Base-by-base conservation (phyloP, 768 basidiomycete genomes). In the Crepidotus variabilis region DNA sequence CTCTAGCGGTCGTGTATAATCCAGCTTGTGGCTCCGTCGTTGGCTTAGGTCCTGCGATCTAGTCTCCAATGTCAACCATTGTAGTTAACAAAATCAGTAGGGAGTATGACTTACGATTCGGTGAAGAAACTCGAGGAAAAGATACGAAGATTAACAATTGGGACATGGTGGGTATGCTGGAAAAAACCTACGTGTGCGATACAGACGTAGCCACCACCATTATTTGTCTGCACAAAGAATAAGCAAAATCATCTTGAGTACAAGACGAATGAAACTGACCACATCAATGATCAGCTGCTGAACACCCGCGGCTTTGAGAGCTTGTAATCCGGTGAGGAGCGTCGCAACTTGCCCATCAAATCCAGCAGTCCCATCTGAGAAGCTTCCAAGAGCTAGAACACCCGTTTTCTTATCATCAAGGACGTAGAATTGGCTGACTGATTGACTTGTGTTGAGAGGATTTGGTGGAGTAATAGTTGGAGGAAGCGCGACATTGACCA, bases 271-370 rank as follows among this genome's bases (percentile, higher is more conserved):
- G 28, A 33, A n/a, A 71, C 77, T 54, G 57, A 83, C 82, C 57
- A 85, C 78, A 68, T 86, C 85, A 20, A 86, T 79, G 47, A 87
- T 75, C 28, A 86, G 69, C 60, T 78, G 79, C 2, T 73, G 78
- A 8, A 81, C 82, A 28, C 84, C 84, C 52, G 70, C 59, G 6
- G 70, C 65, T 62, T 77, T 83, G 63, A 87, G 63, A 74, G 62
- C 59, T 84, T 63, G 9, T 84, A 84, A 5, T 72, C 65, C 28
- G 8, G 28, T 28, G 35, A 85, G 60, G 52, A 86, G 62, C 23
- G 76, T 73, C 22, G 68, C 60, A 52, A 78, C 63, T 58, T 85
- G 78, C 3, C 60, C 61, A 8, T 28, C 3, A 28, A 4, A 28
- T 28, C 28, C 28, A 28, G 28, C 3, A 28, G 8, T 28, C 8